Evolutionary conservation across 2,329 filamentous ascomycete species (phyloP).

Genomic region (Paecilomyces variotii): DNA sequence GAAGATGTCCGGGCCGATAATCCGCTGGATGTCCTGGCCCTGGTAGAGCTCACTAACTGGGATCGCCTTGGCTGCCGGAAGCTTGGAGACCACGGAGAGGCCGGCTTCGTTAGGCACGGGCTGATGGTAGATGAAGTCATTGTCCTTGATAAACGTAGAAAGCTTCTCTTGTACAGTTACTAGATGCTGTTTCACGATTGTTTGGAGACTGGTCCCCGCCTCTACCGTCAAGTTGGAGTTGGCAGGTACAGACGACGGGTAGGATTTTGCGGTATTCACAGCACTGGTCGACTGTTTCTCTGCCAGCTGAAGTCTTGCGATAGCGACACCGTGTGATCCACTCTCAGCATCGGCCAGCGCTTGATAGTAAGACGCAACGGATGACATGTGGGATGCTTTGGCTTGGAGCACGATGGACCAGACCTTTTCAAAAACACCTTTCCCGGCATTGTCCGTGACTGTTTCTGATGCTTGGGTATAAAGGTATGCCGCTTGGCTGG

Average conservation of each 20-base stretch:
- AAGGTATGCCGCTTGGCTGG: constrained; percentile 80
- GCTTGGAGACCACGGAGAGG: constrained; percentile 72
- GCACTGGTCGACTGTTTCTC: constrained; percentile 74
- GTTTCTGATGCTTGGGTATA: constrained; percentile 85
- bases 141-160: constrained; percentile 72
- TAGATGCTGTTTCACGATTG: constrained; percentile 75
- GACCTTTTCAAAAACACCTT: constrained; percentile 86
- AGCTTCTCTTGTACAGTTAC: constrained; percentile 75
- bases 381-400: constrained; percentile 76
- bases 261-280: constrained; percentile 64
- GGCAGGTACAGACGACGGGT: constrained; percentile 69
- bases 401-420: constrained; percentile 67
- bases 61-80: constrained; percentile 93
- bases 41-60: constrained; percentile 95
- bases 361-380: constrained; percentile 88
- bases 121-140: constrained; percentile 98
- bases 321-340: constrained; percentile 75
- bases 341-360: constrained; percentile 84
- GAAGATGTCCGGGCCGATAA: constrained; percentile 95
- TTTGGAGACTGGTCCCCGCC: constrained; percentile 63
- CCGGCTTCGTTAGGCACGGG: constrained; percentile 78
- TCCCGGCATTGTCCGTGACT: constrained; percentile 84
- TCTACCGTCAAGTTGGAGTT: constrained; percentile 80
- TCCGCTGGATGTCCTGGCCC: constrained; percentile 91
- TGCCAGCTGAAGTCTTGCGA: constrained; percentile 73